Evolutionary conservation across 192 early-diverging fungal species (phyloP).

Genomic region (Obelidium mucronatum): DNA sequence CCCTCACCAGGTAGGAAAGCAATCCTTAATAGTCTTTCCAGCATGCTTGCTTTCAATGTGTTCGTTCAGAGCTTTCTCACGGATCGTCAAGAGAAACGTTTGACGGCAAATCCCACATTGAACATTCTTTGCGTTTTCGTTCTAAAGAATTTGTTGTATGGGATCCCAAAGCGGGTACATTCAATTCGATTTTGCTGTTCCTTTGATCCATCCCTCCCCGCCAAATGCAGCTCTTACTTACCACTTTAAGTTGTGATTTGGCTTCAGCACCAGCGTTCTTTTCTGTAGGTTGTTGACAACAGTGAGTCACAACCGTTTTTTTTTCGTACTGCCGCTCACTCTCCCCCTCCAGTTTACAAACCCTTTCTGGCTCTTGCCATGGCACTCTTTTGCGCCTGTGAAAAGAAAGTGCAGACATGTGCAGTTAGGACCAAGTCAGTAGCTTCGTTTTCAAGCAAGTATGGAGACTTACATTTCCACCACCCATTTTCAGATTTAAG

Average conservation of each 20-base stretch:
- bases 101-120: conserved; percentile 80
- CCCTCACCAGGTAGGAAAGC: conserved; percentile 66
- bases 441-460: no score
- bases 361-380: no score
- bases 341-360: no score
- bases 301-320: no score
- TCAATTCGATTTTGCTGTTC: not conserved
- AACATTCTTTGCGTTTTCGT: conserved; percentile 82
- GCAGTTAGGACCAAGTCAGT: no score
- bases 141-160: conserved; percentile 48
- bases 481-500: no score
- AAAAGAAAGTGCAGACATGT: no score
- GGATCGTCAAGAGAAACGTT: conserved; percentile 83
- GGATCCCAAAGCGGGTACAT: not conserved
- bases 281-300: no score
- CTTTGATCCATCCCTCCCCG: not conserved
- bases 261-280: conserved; percentile 40
- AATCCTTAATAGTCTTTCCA: conserved; percentile 75
- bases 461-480: no score
- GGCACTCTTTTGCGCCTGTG: no score
- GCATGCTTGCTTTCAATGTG: conserved; percentile 67
- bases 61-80: conserved; percentile 62
- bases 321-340: no score
- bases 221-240: no score
- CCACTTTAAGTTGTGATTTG: conserved; percentile 54